Percentiles rank a stretch among this genome's conserved stretches.
phyloP scores from a whole-genome alignment of 768 basidiomycete genomes.

The Solioccasus polychromus region DNA sequence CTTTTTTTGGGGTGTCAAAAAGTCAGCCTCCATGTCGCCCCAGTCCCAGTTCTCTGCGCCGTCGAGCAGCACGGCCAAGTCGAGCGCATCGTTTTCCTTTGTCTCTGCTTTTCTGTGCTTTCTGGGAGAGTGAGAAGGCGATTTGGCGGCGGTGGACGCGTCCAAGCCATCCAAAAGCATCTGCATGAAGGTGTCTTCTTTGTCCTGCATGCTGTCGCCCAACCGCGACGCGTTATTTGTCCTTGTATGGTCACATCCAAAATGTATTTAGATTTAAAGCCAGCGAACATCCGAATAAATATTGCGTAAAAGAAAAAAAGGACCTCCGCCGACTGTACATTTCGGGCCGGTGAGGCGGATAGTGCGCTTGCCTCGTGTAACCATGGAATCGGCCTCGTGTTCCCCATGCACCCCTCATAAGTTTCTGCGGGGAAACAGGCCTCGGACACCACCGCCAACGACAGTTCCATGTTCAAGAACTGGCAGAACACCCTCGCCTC shows the following conservation, averaged over 20 bases:
- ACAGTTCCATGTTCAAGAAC: conserved; percentile 52
- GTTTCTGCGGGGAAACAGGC: conserved; percentile 1
- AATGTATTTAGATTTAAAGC: not conserved
- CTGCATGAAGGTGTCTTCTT: conserved; percentile 61
- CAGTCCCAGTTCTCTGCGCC: conserved; percentile 73
- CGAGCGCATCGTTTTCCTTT: conserved; percentile 18
- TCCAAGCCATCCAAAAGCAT: conserved; percentile 50
- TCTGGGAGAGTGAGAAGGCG: conserved; percentile 34
- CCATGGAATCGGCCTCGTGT: too few species aligned
- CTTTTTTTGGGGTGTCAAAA: conserved; percentile 50
- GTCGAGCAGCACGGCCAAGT: conserved; percentile 51
- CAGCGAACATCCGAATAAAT: too few species aligned
- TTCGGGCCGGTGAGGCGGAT: too few species aligned
- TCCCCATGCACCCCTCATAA: conserved; percentile 21
- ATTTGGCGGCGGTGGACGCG: conserved; percentile 42
- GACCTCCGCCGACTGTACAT: too few species aligned
- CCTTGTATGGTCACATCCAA: conserved; percentile 2
- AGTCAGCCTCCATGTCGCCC: conserved; percentile 52
- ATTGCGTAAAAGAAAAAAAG: too few species aligned
- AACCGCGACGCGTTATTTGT: conserved; percentile 28
- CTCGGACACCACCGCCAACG: too few species aligned
- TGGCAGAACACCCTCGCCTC: conserved; percentile 41
- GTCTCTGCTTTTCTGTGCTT: conserved; percentile 11
- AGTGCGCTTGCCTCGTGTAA: too few species aligned
- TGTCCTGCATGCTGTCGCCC: conserved; percentile 15